These are phyloP conservation scores for Hyaloperonospora arabidopsidis DNA, from an alignment of 352 stramenopile species.

Conservation along the genomic window DNA sequence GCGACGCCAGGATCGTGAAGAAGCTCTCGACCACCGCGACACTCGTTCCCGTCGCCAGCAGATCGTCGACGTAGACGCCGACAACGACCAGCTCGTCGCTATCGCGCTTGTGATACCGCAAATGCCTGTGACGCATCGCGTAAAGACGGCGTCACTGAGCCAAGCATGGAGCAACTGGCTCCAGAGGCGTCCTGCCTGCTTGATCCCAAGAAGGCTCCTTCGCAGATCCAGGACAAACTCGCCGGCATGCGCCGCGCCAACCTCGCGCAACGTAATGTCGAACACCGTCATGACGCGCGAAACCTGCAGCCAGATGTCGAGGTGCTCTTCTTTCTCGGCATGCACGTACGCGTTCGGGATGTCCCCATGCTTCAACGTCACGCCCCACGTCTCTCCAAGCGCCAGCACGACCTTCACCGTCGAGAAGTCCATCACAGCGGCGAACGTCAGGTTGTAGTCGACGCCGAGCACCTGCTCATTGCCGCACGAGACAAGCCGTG, in stretches of 20 bases:
- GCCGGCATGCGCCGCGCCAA: not conserved
- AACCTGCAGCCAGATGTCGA: not conserved
- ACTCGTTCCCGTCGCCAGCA: too few species aligned
- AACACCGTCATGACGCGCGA: not conserved
- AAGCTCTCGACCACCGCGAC: too few species aligned
- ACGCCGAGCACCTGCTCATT: too few species aligned
- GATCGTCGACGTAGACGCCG: not conserved
- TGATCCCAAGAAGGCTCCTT: slow-evolving; percentile 25
- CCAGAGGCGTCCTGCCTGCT: slow-evolving; percentile 29
- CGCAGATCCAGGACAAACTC: slow-evolving; percentile 1
- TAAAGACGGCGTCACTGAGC: not conserved
- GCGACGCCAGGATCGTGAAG: too few species aligned
- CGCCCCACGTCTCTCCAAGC: too few species aligned
- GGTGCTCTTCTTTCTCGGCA: too few species aligned
- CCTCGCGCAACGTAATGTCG: not conserved
- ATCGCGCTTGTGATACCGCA: not conserved
- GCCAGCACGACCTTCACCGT: too few species aligned
- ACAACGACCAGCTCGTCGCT: not conserved
- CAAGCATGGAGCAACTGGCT: not conserved
- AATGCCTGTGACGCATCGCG: not conserved
- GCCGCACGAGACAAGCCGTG: too few species aligned
- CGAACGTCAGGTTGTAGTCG: too few species aligned
- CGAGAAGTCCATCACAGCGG: too few species aligned
- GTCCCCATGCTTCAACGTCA: too few species aligned
- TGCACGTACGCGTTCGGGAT: too few species aligned